Evolutionary conservation across 345 rosid species (phyloP), one percentile per base, ranked within the genome.

Genomic region (Eucalyptus regnans): DNA sequence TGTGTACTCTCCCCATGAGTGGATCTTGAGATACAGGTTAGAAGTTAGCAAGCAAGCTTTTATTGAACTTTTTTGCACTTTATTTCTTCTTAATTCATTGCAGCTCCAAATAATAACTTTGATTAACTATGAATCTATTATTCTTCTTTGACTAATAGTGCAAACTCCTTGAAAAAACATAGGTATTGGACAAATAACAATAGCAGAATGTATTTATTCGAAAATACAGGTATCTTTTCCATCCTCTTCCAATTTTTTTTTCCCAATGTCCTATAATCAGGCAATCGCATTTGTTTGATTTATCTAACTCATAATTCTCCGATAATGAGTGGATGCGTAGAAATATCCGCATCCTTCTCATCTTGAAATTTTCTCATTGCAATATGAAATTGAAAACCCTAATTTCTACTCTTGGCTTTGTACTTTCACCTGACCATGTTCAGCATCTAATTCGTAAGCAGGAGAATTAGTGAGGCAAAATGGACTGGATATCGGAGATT

Each of bases 141-240:
- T 41, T 52, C n/a, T 18, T 62, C 2, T 83, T 46, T 43, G 14
- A 23, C 62, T 81, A 54, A 56, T 43, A 15, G 46, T 79, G 6
- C 62, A 76, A 51, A 50, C 33, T 25, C 71, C 48, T 79, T 80
- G 84, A 87, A 88, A 89, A 58, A 48, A 86, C 87, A n/a, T 90
- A 97, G 99, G 95, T 97, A 87, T 90, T 97, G 99, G 99, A 80
- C 91, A 56, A 97, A 95, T 87, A 96, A 95, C 90, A 95, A 93
- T 68, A 97, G 99, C 90, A 93, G 99, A 83, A 97, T 97, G 99
- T 97, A 96, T 90, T 94, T 97, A 89, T 94, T 96, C 23, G 98
- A 96, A 90, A 94, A 96, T 89, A 93, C 99, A 90, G 96, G 99
- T 96, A 60, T 62, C 43, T 49, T 54, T 54, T 51, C 81, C 81